phyloP scores from a whole-genome alignment of 345 rosid species.

The Punica granatum region DNA sequence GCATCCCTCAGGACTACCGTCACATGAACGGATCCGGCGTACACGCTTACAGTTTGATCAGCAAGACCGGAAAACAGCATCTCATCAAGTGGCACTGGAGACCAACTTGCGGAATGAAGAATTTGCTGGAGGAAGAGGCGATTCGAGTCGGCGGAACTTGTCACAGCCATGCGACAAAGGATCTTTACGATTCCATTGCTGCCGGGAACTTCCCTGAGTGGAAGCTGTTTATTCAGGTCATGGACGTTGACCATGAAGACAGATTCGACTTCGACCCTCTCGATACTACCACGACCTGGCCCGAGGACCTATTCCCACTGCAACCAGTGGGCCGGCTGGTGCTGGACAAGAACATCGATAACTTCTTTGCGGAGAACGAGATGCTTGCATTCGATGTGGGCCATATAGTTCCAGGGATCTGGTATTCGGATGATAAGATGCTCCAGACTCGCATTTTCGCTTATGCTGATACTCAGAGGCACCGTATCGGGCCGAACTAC shows the following conservation, averaged over 20 bases:
- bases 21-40: constrained; percentile 11
- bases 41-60: constrained; percentile 4
- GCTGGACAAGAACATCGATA: constrained; percentile 88
- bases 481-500: constrained; percentile 97
- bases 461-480: constrained; percentile 88
- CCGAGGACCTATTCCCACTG: constrained; percentile 86
- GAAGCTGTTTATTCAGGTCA: constrained; percentile 72
- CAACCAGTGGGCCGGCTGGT: constrained; percentile 98
- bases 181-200: constrained; percentile 81
- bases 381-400: constrained; percentile 84
- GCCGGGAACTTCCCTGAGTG: constrained; percentile 92
- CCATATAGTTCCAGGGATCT: constrained; percentile 75
- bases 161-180: constrained; percentile 30
- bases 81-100: constrained; percentile 12
- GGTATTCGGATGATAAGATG: constrained; percentile 78
- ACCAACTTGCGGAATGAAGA: constrained; percentile 5
- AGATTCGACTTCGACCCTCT: constrained; percentile 87
- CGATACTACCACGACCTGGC: constrained; percentile 92
- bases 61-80: constrained; percentile 3
- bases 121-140: constrained; percentile 11
- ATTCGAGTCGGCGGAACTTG: constrained; percentile 8
- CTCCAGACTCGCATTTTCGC: constrained; percentile 80
- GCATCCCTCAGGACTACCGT: constrained; percentile 10
- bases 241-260: constrained; percentile 78
- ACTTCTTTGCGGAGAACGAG: constrained; percentile 89